Conservation (phyloP, 495 filamentous ascomycete species). For the Hyaloscypha hepaticicola region DNA sequence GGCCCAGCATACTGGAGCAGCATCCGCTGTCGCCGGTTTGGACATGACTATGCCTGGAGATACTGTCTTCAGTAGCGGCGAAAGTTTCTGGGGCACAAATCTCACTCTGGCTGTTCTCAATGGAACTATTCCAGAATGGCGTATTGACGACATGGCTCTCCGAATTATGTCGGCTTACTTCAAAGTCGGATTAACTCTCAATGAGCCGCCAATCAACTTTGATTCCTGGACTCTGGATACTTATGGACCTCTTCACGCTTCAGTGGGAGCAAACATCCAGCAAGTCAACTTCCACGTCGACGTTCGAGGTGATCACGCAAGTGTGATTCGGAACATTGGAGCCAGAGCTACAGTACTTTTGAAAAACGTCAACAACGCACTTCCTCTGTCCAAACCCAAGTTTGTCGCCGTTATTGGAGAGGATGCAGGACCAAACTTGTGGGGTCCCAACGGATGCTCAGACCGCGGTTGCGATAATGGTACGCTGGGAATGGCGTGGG, state of each 20-base stretch:
- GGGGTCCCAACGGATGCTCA: constrained; percentile 78
- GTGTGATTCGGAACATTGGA: constrained; percentile 69
- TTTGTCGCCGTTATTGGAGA: constrained; percentile 79
- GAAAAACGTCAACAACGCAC: constrained; percentile 72
- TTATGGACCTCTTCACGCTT: constrained; percentile 65
- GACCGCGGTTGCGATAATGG: constrained; percentile 84
- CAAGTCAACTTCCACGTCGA: constrained; percentile 87
- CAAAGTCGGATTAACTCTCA: constrained; percentile 63
- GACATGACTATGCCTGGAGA: constrained; percentile 98
- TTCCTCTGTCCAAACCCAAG: constrained; percentile 75
- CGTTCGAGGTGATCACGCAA: constrained; percentile 72
- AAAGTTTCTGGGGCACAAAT: constrained; percentile 84
- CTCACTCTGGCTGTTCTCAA: constrained; percentile 85
- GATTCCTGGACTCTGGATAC: constrained; percentile 81
- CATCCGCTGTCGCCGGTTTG: constrained; percentile 74
- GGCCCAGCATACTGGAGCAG: constrained; percentile 82
- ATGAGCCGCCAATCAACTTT: constrained; percentile 74
- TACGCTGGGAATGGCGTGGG: constrained; percentile 92
- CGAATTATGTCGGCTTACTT: constrained; percentile 93
- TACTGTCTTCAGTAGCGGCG: constrained; percentile 66
- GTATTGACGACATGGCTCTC: constrained; percentile 88
- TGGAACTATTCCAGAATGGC: constrained; percentile 86
- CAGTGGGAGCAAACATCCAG: constrained; percentile 57
- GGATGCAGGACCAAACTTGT: constrained; percentile 72
- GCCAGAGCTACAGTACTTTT: constrained; percentile 82